Evolutionary conservation across 2,329 filamentous ascomycete genomes (phyloP).

Genomic region (Rutstroemia sydowiana): DNA sequence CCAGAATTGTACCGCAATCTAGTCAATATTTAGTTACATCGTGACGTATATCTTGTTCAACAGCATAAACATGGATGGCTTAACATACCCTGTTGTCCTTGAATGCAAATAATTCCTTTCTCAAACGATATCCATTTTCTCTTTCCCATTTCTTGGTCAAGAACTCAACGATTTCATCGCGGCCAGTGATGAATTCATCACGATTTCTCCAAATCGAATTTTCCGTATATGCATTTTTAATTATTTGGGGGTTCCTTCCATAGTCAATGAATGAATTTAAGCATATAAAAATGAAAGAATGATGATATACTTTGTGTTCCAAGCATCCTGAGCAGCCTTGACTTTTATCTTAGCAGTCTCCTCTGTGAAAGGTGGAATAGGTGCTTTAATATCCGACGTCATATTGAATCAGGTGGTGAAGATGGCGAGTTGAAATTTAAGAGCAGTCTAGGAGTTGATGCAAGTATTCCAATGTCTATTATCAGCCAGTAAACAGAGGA

Average conservation of each 20-base stretch:
- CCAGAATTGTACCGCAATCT: slow-evolving; percentile 88
- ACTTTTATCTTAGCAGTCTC: slow-evolving; percentile 70
- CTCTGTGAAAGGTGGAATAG: slow-evolving; percentile 66
- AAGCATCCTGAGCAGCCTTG: slow-evolving; percentile 74
- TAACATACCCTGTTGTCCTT: slow-evolving; percentile 49
- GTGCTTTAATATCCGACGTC: slow-evolving; percentile 29
- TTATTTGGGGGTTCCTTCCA: slow-evolving; percentile 52
- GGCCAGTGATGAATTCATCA: slow-evolving; percentile 59
- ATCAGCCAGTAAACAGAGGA: no score
- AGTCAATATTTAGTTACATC: no score
- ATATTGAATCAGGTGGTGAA: not conserved
- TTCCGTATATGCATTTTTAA: slow-evolving; percentile 67
- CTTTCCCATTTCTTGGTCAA: slow-evolving; percentile 66
- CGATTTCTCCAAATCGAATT: slow-evolving; percentile 79
- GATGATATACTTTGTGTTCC: slow-evolving; percentile 66
- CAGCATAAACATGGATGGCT: no score
- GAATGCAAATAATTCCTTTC: slow-evolving; percentile 81
- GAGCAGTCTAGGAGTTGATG: not conserved
- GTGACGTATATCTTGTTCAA: no score
- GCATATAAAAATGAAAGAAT: not conserved
- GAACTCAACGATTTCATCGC: slow-evolving; percentile 59
- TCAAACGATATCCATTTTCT: slow-evolving; percentile 64
- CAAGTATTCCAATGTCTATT: no score
- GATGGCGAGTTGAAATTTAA: not conserved
- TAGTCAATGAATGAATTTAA: not conserved